Percentiles rank a stretch among this genome's conserved stretches.
Conservation (phyloP, 257 asterid species). For the Solanum gandarillasii region DNA sequence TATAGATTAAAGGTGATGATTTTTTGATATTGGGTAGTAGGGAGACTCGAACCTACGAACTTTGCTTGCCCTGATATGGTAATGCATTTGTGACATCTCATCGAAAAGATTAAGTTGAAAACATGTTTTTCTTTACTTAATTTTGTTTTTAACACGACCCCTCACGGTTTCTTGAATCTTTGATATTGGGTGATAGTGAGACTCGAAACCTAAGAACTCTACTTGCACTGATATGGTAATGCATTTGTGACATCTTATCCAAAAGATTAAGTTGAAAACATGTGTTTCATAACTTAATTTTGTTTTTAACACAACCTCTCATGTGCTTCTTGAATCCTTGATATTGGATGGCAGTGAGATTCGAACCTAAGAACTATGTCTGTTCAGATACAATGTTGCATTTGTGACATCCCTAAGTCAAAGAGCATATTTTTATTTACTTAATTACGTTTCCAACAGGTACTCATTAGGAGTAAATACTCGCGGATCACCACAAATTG, state of each 20-base stretch:
- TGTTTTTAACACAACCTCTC: background rate
- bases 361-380: background rate
- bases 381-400: background rate
- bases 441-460: background rate
- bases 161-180: background rate
- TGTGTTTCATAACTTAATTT: background rate
- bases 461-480: constrained; percentile 52
- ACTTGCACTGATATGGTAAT: background rate
- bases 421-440: background rate
- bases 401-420: background rate
- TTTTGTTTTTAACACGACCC: background rate
- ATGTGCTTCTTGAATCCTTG: background rate
- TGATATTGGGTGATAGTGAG: background rate
- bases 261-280: background rate
- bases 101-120: background rate
- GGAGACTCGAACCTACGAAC: background rate
- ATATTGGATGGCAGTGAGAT: background rate
- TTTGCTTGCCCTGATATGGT: background rate
- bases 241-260: background rate
- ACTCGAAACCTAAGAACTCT: background rate
- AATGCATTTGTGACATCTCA: background rate
- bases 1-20: background rate
- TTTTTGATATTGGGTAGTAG: no score
- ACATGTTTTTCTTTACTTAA: background rate
- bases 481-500: constrained; percentile 59